Percentiles rank a stretch among this genome's conserved stretches.
phyloP scores from a whole-genome alignment of 768 basidiomycete genomes.

The Suillus occidentalis region DNA sequence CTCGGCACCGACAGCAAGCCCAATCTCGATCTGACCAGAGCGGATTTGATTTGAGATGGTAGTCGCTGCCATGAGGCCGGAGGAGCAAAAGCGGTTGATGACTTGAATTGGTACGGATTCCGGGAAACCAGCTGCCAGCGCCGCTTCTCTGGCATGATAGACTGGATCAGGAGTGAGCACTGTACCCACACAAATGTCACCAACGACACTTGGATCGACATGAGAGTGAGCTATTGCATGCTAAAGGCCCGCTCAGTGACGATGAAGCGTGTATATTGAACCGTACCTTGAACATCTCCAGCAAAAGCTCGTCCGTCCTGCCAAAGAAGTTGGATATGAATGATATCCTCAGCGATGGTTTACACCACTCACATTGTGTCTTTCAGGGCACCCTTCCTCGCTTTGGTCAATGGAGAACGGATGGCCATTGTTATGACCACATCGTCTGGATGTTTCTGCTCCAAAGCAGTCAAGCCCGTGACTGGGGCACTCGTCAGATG shows the following conservation, averaged over 20 bases:
- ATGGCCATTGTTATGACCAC: conserved; percentile 83
- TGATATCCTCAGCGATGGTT: not conserved
- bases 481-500: conserved; percentile 47
- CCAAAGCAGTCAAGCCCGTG: conserved; percentile 49
- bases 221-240: conserved; percentile 57
- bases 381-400: conserved; percentile 73
- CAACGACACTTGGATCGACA: conserved; percentile 64
- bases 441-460: conserved; percentile 66
- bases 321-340: conserved; percentile 14
- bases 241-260: conserved; percentile 32
- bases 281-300: conserved; percentile 75
- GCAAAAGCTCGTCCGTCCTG: conserved; percentile 77
- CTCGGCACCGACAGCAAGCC: conserved; percentile 81
- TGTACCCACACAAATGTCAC: conserved; percentile 80
- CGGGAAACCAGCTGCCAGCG: conserved; percentile 79
- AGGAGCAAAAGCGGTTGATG: conserved; percentile 82
- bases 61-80: conserved; percentile 83
- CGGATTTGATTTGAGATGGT: conserved; percentile 75
- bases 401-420: conserved; percentile 73
- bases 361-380: conserved; percentile 54
- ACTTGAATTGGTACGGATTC: conserved; percentile 73
- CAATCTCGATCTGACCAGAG: conserved; percentile 77
- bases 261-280: not conserved
- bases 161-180: conserved; percentile 63
- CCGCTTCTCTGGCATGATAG: conserved; percentile 73